Evolutionary conservation across 306 rosid species (phyloP), one percentile per base, ranked within the genome.

Genomic region (Begonia fuchsioides): DNA sequence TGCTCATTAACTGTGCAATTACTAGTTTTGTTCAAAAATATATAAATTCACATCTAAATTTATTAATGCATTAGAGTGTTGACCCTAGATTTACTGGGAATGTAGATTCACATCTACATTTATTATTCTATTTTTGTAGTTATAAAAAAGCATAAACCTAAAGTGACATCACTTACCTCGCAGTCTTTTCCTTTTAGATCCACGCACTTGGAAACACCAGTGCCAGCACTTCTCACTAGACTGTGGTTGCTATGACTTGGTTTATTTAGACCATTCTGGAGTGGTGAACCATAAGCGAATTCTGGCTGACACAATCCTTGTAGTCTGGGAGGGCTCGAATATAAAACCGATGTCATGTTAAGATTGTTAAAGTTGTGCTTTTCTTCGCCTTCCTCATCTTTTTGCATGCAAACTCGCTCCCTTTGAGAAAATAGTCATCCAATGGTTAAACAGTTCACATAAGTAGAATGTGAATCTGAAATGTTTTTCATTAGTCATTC

Each of bases 251-350:
- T 62, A 55, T 38, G 41, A 11, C 56, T 59, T 15, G 65, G 56
- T 32, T 70, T 66, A 62, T 51, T 59, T 41, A 11, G 17, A 41
- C 61, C 75, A 39, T 62, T 65, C 50, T 38, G 78, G 51, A 60
- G 40, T 16, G 60, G 26, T n/a, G 59, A 57, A 55, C 69, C 43
- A 57, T 49, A 47, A 7, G 47, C 46, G 51, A 52, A 8, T 41
- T 59, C 69, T 8, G 54, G 39, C 44, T 52, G 39, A 49, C 57
- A 66, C 11, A 55, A 9, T 17, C 49, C 57, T 43, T 14, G 55
- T 13, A 68, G 63, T 50, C 62, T 53, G 47, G 67, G 68, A 45
- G 87, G 66, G 68, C 75, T 75, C 40, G 45, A 75, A 61, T 54
- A 6, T 5, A 63, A 65, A 17, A 44, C 68, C 38, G 79, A 79